These are phyloP conservation scores for Funneliformis geosporum DNA, from an alignment of 192 early-diverging fungal genomes.

Conservation along the genomic window DNA sequence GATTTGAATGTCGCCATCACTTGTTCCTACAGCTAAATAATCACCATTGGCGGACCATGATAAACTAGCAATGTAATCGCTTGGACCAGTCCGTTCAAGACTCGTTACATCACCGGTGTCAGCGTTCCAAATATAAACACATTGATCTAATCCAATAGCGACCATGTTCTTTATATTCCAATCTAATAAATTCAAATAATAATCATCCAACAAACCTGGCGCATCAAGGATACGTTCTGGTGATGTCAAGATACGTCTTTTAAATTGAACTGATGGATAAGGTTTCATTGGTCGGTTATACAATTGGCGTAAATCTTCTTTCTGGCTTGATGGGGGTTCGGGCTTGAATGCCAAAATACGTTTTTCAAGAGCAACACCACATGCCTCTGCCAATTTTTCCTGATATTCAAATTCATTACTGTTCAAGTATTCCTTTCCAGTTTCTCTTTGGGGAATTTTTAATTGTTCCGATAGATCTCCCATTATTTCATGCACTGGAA, in stretches of 20 bases:
- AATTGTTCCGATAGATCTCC: conserved; percentile 71
- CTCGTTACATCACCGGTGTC: conserved; percentile 60
- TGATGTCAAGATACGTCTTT: conserved; percentile 73
- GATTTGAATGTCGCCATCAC: conserved; percentile 81
- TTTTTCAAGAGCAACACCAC: conserved; percentile 75
- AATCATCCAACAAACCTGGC: conserved; percentile 87
- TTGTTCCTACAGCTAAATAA: conserved; percentile 70
- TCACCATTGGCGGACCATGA: conserved; percentile 74
- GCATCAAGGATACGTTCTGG: conserved; percentile 90
- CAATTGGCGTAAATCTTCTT: conserved; percentile 52
- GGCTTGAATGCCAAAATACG: conserved; percentile 81
- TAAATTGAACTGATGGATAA: conserved; percentile 36
- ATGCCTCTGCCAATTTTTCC: conserved; percentile 77
- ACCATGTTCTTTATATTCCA: conserved; percentile 84
- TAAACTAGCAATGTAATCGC: conserved; percentile 72
- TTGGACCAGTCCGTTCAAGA: conserved; percentile 28
- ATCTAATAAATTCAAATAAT: conserved; percentile 93
- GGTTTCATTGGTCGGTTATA: conserved; percentile 51
- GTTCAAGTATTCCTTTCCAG: conserved; percentile 40
- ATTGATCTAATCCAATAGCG: conserved; percentile 82
- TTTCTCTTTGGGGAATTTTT: conserved; percentile 52
- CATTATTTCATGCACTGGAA: conserved; percentile 77
- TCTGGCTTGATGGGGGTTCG: conserved; percentile 67
- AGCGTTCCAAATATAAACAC: conserved; percentile 92
- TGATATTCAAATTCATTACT: conserved; percentile 64